Evolutionary conservation across 176 grass and related monocot genomes (phyloP), one percentile per base, ranked within the genome.

Genomic region (Guadua angustifolia): DNA sequence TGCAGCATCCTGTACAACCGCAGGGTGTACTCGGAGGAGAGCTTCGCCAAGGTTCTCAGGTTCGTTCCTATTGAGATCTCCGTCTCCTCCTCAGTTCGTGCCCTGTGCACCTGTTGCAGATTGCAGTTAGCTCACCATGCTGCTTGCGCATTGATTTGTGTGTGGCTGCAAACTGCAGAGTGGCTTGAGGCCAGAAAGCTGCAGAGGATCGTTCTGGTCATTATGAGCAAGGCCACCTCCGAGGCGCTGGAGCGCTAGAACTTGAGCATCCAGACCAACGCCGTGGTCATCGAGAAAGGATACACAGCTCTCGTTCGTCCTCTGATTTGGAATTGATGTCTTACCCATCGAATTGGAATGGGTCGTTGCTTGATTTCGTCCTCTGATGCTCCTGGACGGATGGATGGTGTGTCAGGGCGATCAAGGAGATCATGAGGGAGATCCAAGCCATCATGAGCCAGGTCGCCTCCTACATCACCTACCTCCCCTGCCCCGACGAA

Each of bases 401-500:
- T 53, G 79, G 33, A 51, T 12, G 57, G 17, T 24, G 14, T 22
- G 6, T 44, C 88, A 97, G 95, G 73, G 87, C 75, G 16, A 88
- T 92, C 68, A 95, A 86, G 77, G 83, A 93, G 91, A 99, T 99
- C 71, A 99, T 99, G 96, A 86, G 96, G 88, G 96, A 99, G 89
- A 99, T 99, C 16, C 96, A 99, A 45, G 96, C 96, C 5, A 99
- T 99, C 86, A 99, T 99, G 96, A 87, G 96, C 69, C 96, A 99
- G 85, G 91, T 99, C 65, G 84, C 89, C 45, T 99, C 96, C 62
- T 94, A 85, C 77, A 94, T 99, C 84, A 95, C 93, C 46, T 99
- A 95, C 78, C 89, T 99, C 57, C 96, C 96, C 45, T 95, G 96
- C 62, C 96, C 95, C 43, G 96, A 99, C n/a, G 96, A 99, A 78